phyloP scores from a whole-genome alignment of 495 filamentous ascomycete species.

The Aspergillus carlsbadensis region DNA sequence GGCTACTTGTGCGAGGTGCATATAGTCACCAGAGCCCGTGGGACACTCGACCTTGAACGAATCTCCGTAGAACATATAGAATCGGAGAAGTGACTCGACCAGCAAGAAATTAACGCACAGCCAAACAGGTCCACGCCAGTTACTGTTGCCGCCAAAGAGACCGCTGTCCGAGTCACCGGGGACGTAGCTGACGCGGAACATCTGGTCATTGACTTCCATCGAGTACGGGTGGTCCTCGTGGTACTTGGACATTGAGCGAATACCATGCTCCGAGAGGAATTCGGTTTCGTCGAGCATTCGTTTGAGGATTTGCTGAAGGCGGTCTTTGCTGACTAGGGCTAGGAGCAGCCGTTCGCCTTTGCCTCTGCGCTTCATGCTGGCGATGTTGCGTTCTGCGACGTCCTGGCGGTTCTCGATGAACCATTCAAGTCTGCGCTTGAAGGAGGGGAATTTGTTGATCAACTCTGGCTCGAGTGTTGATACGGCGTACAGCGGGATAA shows the following conservation, averaged over 20 bases:
- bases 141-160: slow-evolving; percentile 95
- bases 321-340: slow-evolving; percentile 84
- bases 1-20: slow-evolving; percentile 95
- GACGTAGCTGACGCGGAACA: slow-evolving; percentile 85
- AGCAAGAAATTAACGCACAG: slow-evolving; percentile 94
- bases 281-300: slow-evolving; percentile 94
- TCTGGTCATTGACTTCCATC: slow-evolving; percentile 94
- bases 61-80: slow-evolving; percentile 94
- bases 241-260: slow-evolving; percentile 89
- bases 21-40: slow-evolving; percentile 87
- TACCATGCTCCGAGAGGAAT: slow-evolving; percentile 86
- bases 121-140: slow-evolving; percentile 95
- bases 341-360: slow-evolving; percentile 85
- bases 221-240: slow-evolving; percentile 88
- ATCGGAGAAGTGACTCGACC: slow-evolving; percentile 86
- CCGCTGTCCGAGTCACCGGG: slow-evolving; percentile 92
- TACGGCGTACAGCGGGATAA: slow-evolving; percentile 91
- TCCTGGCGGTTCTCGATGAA: slow-evolving; percentile 84
- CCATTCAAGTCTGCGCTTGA: slow-evolving; percentile 91
- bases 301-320: slow-evolving; percentile 78
- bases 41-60: slow-evolving; percentile 88
- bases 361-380: slow-evolving; percentile 82
- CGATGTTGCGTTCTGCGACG: slow-evolving; percentile 86
- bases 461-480: slow-evolving; percentile 90
- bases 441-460: slow-evolving; percentile 87